Percentiles rank a stretch among this genome's conserved stretches.
These are phyloP conservation scores for Mrakiaceae sp. DNA, from an alignment of 1,284 basidiomycete genomes.

Conservation along the genomic window DNA sequence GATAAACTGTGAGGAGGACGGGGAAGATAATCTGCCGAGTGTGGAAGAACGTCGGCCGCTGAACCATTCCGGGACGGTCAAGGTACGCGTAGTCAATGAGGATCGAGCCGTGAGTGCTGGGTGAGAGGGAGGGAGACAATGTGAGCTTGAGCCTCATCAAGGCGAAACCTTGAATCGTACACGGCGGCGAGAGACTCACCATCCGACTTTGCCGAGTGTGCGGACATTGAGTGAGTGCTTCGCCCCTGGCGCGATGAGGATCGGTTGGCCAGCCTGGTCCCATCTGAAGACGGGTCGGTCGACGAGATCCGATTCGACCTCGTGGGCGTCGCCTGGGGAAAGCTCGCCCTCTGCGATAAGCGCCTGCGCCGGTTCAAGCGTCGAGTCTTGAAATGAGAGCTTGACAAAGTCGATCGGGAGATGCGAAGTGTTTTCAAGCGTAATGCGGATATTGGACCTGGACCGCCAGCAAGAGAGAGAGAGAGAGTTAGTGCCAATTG, in stretches of 20 bases:
- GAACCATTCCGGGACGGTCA: slow-evolving; percentile 24
- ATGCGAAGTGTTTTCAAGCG: slow-evolving; percentile 73
- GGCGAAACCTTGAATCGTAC: not conserved
- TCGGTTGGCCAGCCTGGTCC: slow-evolving; percentile 44
- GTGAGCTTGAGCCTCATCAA: not conserved
- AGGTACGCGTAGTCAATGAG: slow-evolving; percentile 72
- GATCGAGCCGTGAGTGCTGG: slow-evolving; percentile 62
- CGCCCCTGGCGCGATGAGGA: slow-evolving; percentile 54
- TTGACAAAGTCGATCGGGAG: slow-evolving; percentile 74
- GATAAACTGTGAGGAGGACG: slow-evolving; percentile 80
- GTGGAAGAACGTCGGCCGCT: slow-evolving; percentile 44
- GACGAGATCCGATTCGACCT: slow-evolving; percentile 72
- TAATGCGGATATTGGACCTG: slow-evolving; percentile 70
- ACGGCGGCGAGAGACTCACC: slow-evolving; percentile 45
- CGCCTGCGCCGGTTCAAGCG: slow-evolving; percentile 60
- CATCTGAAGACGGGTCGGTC: slow-evolving; percentile 71
- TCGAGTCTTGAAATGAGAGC: slow-evolving; percentile 79
- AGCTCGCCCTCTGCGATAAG: slow-evolving; percentile 67
- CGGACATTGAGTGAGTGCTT: slow-evolving; percentile 55
- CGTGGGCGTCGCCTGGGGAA: slow-evolving; percentile 73
- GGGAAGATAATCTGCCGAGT: slow-evolving; percentile 73
- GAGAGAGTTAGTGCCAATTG: slow-evolving; percentile 14
- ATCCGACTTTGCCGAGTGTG: slow-evolving; percentile 80
- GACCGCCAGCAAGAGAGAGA: not conserved
- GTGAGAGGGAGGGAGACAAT: not conserved